Base-by-base conservation (phyloP, 2,329 filamentous ascomycete genomes). In the Coniochaeta pulveracea region DNA sequence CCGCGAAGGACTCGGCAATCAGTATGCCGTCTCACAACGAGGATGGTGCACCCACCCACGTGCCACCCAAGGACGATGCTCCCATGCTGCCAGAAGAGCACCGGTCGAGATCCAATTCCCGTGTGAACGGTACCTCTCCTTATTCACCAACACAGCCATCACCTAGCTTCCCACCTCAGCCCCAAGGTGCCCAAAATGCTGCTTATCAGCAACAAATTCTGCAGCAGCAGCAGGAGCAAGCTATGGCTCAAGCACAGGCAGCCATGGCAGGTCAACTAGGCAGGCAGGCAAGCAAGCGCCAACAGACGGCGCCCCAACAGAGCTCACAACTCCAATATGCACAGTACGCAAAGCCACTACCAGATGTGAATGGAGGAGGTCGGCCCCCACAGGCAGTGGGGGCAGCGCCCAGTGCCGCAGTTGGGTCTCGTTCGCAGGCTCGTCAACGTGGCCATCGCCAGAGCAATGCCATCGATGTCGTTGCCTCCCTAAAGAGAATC, bases 191-290 rank as follows among this genome's bases (percentile, higher is more conserved):
- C 14, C 65, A 68, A 40, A 54, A 60, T 14, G 59, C 56, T 9
- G 51, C 61, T 5, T 76, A 77, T 44, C 73, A 78, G 44, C 72
- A 78, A 45, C 72, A 78, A 46, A 50, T 77, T 32, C 57, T 74
- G 52, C 79, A 91, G 47, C 85, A 91, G 47, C 85, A 94, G 51
- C 86, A 93, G 51, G 82, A 93, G 48, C 81, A 88, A 48, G 82
- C 84, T 23, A 76, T 89, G 69, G 74, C 76, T 6, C 76, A 82
- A 43, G 80, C 83, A 3, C 83, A 93, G 50, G 80, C 86, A 44
- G 76, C 80, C 40, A 80, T 85, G 63, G 66, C 69, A 19, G 72
- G 75, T 19, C 77, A 85, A 46, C 56, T 93, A 6, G 72, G 80
- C 37, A 74, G 82, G 41, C 79, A 73, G 41, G 69, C 80, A 36